phyloP scores from a whole-genome alignment of 352 stramenopile genomes.

The Chrysophaeum taylorii region DNA sequence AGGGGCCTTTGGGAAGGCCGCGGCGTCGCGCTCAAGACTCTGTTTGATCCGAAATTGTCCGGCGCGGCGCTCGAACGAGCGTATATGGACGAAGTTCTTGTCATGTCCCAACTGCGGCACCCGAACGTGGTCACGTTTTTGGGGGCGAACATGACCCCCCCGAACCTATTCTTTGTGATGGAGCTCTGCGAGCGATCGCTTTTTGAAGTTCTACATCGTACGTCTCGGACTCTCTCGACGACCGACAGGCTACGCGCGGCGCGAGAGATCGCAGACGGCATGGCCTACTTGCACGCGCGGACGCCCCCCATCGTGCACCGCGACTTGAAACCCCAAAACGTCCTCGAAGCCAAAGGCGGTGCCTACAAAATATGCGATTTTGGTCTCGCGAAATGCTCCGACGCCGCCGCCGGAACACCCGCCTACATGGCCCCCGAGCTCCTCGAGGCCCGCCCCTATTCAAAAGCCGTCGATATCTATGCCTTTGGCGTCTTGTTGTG shows the following conservation, averaged over 20 bases:
- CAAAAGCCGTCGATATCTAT: conserved; percentile 76
- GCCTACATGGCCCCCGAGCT: conserved; percentile 69
- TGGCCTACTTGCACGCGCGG: conserved; percentile 69
- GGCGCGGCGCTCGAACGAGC: conserved; percentile 69
- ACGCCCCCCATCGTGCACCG: conserved; percentile 69
- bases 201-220: conserved; percentile 46
- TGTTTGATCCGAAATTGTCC: conserved; percentile 50
- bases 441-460: conserved; percentile 61
- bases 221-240: conserved; percentile 10
- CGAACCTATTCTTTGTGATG: conserved; percentile 58
- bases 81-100: conserved; percentile 80
- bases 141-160: conserved; percentile 41
- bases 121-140: conserved; percentile 54
- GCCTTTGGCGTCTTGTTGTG: conserved; percentile 80
- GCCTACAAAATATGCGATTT: conserved; percentile 80
- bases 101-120: conserved; percentile 62
- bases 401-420: conserved; percentile 67
- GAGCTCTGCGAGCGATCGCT: conserved; percentile 52
- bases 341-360: conserved; percentile 58
- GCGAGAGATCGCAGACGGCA: conserved; percentile 56
- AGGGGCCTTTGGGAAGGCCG: conserved; percentile 56
- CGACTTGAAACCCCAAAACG: conserved; percentile 75
- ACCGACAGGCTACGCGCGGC: neutral
- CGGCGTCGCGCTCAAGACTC: conserved; percentile 68
- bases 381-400: conserved; percentile 53